Percentiles rank a stretch among this genome's conserved stretches.
These are phyloP conservation scores for Tribonema minus DNA, from an alignment of 108 stramenopile genomes.

Conservation along the genomic window DNA sequence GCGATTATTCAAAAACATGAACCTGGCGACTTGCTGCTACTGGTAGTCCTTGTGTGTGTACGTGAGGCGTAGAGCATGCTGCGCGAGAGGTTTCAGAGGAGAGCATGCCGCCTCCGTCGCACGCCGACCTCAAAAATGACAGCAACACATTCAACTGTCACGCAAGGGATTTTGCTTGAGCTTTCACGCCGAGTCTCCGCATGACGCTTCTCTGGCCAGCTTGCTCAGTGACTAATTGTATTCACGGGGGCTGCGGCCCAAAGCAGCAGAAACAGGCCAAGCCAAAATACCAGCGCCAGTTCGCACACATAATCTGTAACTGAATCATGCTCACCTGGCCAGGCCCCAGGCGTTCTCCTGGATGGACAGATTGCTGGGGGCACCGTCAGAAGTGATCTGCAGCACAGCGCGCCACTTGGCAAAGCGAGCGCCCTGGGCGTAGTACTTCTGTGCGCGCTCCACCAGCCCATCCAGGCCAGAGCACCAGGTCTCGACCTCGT, in stretches of 20 bases:
- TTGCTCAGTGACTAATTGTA: background rate
- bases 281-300: background rate
- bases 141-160: too few species aligned
- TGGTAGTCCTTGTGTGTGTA: too few species aligned
- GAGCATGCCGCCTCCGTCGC: too few species aligned
- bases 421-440: slow-evolving; percentile 76
- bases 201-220: too few species aligned
- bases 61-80: too few species aligned
- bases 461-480: slow-evolving; percentile 77
- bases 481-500: slow-evolving; percentile 78
- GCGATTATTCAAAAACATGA: too few species aligned
- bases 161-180: too few species aligned
- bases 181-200: too few species aligned
- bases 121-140: too few species aligned
- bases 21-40: too few species aligned
- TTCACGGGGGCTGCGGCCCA: background rate
- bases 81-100: too few species aligned
- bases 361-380: slow-evolving; percentile 73
- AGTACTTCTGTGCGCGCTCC: slow-evolving; percentile 75
- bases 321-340: background rate
- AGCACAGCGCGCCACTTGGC: slow-evolving; percentile 81
- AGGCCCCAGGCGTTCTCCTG: slow-evolving; percentile 42
- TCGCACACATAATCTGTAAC: background rate
- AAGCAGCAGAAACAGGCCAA: background rate
- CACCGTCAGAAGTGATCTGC: slow-evolving; percentile 63